Base-by-base conservation (phyloP, 2,329 filamentous ascomycete species). In the Trichoderma sp. region DNA sequence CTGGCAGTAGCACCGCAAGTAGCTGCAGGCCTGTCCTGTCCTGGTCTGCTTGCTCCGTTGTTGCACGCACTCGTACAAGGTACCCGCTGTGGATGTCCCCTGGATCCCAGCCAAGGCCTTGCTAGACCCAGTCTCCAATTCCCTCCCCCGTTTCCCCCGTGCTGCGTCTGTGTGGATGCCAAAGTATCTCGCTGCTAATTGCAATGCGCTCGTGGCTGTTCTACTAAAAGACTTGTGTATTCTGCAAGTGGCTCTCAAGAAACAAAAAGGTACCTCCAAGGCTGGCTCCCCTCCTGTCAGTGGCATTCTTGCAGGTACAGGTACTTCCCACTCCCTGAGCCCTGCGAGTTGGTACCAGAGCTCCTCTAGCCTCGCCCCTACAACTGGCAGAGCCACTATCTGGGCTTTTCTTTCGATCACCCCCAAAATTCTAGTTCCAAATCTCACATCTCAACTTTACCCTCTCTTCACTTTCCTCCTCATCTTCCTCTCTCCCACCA, bases 341-440 rank as follows among this genome's bases (percentile, higher is more conserved):
- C 31, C 58, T 62, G 58, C 29, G 19, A 63, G 61, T 27, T 35
- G 56, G 61, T 61, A 65, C 61, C 59, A 66, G 56, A 19, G 40
- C 43, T 65, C 55, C 31, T 33, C 53, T 59, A 35, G 60, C 31
- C 62, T 59, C 43, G 57, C 68, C 57, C 62, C 63, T 59, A 55
- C 68, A 60, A 60, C 56, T 64, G 37, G 29, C 35, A 43, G 60
- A 49, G 61, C 65, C 19, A 35, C 40, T 43, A 65, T 69, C 68
- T 56, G 43, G 27, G 55, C 56, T 56, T 65, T 66, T 55, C 61
- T 58, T 49, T 64, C 61, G 61, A 69, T 65, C 68, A 55, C 61
- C 68, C 67, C 68, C 68, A 52, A 69, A 58, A 68, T 47, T 37
- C 68, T 47, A 62, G 56, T 61, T 68, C 49, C 31, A 68, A 70